These are phyloP conservation scores for Naganishia cerealis DNA, from an alignment of 1,284 basidiomycete genomes.

Conservation along the genomic window DNA sequence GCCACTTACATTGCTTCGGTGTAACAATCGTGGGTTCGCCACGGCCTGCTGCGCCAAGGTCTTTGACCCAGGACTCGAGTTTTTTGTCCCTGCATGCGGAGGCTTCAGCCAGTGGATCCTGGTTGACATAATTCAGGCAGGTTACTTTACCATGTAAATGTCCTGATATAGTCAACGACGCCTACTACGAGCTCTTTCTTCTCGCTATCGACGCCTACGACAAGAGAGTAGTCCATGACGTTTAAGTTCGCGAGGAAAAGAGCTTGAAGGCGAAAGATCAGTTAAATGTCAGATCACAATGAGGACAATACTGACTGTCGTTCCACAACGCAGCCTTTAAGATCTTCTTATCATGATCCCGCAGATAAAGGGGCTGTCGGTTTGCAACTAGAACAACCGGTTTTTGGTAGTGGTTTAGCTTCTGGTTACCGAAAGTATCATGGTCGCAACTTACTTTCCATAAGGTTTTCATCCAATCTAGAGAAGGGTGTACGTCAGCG, in stretches of 20 bases:
- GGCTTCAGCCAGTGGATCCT: background rate
- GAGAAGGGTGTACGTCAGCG: conserved; percentile 57
- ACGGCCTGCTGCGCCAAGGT: conserved; percentile 73
- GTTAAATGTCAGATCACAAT: background rate
- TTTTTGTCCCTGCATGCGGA: conserved; percentile 77
- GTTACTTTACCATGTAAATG: conserved; percentile 40
- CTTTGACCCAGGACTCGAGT: conserved; percentile 95
- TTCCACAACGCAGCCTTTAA: conserved; percentile 87
- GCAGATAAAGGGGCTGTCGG: conserved; percentile 79
- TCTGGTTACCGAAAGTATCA: background rate
- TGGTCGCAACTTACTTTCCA: conserved; percentile 44
- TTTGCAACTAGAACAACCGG: conserved; percentile 42
- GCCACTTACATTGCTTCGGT: conserved; percentile 53
- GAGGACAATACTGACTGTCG: conserved; percentile 65
- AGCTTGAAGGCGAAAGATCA: conserved; percentile 39
- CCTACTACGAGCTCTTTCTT: conserved; percentile 86
- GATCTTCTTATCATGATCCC: conserved; percentile 92
- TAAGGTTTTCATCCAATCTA: conserved; percentile 53
- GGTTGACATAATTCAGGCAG: background rate
- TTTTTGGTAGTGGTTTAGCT: background rate
- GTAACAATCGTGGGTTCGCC: conserved; percentile 92
- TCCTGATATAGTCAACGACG: conserved; percentile 69
- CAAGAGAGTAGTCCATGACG: conserved; percentile 98
- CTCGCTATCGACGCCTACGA: conserved; percentile 84
- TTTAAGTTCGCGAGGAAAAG: conserved; percentile 89